These are phyloP conservation scores for Adansonia digitata DNA, from an alignment of 345 rosid genomes.

Conservation along the genomic window DNA sequence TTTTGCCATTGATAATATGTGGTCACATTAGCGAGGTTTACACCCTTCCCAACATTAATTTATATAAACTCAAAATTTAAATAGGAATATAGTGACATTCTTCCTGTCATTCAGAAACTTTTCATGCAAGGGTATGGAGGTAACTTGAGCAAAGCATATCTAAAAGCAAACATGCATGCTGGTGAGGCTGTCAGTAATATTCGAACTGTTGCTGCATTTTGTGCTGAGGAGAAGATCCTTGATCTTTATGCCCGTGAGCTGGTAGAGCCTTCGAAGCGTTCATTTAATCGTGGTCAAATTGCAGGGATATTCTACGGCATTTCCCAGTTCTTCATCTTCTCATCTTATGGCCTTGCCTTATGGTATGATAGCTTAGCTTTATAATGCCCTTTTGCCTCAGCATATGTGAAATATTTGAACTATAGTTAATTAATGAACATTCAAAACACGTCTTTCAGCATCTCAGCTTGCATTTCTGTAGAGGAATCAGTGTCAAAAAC, in stretches of 20 bases:
- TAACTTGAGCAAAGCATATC: constrained; percentile 85
- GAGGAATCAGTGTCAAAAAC: no score
- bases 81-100: background rate
- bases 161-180: constrained; percentile 93
- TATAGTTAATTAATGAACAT: background rate
- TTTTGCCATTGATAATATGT: constrained; percentile 77
- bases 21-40: constrained; percentile 97
- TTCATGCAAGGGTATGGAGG: constrained; percentile 98
- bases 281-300: constrained; percentile 82
- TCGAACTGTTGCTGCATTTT: constrained; percentile 89
- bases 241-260: constrained; percentile 76
- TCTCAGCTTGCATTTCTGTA: background rate
- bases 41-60: background rate
- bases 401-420: background rate
- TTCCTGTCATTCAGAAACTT: constrained; percentile 54
- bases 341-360: constrained; percentile 89
- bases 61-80: background rate
- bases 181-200: constrained; percentile 94
- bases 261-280: constrained; percentile 66
- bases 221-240: constrained; percentile 79
- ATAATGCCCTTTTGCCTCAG: background rate
- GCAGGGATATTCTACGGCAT: constrained; percentile 88
- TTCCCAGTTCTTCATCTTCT: constrained; percentile 97
- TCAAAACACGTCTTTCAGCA: background rate
- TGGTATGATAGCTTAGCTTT: constrained; percentile 48